Evolutionary conservation across 805 yeast genomes (phyloP).

Genomic region (Scheffersomyces lignosus): DNA sequence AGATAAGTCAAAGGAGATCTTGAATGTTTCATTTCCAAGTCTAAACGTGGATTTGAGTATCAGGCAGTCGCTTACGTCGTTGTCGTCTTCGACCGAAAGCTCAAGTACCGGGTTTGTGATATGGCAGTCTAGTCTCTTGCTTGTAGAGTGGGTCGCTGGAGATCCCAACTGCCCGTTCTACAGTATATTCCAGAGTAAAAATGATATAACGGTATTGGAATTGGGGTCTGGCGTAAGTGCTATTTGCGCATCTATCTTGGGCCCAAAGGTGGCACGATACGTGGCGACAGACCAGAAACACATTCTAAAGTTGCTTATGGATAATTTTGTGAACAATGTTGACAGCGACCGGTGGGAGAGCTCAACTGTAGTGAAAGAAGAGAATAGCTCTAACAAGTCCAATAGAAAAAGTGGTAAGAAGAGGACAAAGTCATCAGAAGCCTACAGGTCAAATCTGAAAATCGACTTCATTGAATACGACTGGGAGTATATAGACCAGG

Average conservation of each 20-base stretch:
- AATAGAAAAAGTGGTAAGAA: neutral
- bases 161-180: constrained; percentile 26
- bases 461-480: constrained; percentile 56
- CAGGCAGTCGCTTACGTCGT: constrained; percentile 32
- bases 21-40: constrained; percentile 20
- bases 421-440: neutral
- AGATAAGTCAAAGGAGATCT: constrained; percentile 23
- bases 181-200: constrained; percentile 9
- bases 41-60: constrained; percentile 27
- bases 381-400: neutral
- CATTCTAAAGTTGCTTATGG: constrained; percentile 47
- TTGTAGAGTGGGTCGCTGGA: constrained; percentile 55
- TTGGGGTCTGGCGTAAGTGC: constrained; percentile 66
- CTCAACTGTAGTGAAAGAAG: constrained; percentile 6
- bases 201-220: constrained; percentile 43
- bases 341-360: constrained; percentile 9
- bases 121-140: constrained; percentile 53
- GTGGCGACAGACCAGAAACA: constrained; percentile 62
- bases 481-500: constrained; percentile 55
- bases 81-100: constrained; percentile 30
- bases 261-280: constrained; percentile 30
- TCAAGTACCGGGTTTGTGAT: constrained; percentile 65
- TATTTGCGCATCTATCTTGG: constrained; percentile 43
- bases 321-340: constrained; percentile 46
- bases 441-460: constrained; percentile 5